A percentile compares a stretch with the other conserved stretches of the same genome.
Evolutionary conservation across 257 asterid species (phyloP).

Genomic region (Apocynum venetum): DNA sequence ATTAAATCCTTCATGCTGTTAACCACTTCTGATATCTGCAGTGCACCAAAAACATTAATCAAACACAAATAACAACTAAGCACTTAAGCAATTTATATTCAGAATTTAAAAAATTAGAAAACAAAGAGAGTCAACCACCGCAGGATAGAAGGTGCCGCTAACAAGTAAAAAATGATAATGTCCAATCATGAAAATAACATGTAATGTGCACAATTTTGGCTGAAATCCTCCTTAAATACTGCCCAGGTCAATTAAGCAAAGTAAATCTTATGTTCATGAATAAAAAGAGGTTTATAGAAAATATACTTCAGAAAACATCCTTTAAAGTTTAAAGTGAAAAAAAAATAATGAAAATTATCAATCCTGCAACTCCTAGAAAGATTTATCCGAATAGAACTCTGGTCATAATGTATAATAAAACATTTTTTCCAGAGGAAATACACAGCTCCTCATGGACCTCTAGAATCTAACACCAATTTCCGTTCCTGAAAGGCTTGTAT

Average conservation of each 20-base stretch:
- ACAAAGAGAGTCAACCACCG: too few relatives aligned
- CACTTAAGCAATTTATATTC: not conserved
- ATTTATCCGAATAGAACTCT: not conserved
- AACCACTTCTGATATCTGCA: conserved; percentile 99
- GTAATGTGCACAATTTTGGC: not conserved
- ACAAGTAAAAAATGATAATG: not conserved
- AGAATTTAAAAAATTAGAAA: too few relatives aligned
- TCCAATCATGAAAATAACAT: not conserved
- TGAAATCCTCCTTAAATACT: not conserved
- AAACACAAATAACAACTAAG: not conserved
- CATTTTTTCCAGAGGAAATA: not conserved
- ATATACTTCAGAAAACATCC: not conserved
- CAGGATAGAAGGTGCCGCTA: not conserved
- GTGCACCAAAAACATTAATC: conserved; percentile 6
- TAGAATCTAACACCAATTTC: not conserved
- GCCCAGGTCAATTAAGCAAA: not conserved
- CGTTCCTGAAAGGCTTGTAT: not conserved
- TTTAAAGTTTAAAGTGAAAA: not conserved
- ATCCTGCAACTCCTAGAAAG: too few relatives aligned
- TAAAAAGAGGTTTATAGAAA: not conserved
- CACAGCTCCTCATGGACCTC: too few relatives aligned
- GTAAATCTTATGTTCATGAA: not conserved
- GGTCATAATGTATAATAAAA: too few relatives aligned
- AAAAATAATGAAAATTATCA: not conserved
- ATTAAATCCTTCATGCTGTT: conserved; percentile 99